Evolutionary conservation across 441 rosid species (phyloP).

Genomic region (Euphorbia schlechtendalii): DNA sequence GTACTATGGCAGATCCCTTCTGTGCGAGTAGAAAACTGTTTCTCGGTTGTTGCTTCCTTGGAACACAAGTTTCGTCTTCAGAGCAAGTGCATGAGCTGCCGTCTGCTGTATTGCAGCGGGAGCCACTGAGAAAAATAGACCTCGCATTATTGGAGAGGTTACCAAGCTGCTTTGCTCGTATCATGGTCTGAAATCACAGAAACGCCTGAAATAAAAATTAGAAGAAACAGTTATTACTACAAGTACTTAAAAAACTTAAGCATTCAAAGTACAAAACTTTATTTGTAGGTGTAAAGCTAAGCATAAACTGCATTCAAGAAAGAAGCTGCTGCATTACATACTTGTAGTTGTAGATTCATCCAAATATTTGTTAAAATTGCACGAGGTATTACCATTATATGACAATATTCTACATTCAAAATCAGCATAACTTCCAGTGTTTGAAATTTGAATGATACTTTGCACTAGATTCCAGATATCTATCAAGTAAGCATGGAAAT

Average conservation of each 20-base stretch:
- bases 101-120: conserved; percentile 52
- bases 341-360: neutral
- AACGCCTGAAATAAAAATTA: conserved; percentile 23
- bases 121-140: conserved; percentile 54
- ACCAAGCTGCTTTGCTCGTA: conserved; percentile 63
- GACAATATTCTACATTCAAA: neutral
- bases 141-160: conserved; percentile 70
- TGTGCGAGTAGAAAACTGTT: conserved; percentile 30
- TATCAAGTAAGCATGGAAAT: neutral
- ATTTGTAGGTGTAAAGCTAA: too few relatives aligned
- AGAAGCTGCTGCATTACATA: neutral
- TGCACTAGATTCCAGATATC: neutral
- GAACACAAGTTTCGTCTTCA: conserved; percentile 65
- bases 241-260: conserved; percentile 9
- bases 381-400: too few relatives aligned
- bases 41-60: conserved; percentile 47
- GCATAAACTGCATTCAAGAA: too few relatives aligned
- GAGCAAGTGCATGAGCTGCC: conserved; percentile 63
- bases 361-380: neutral
- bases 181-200: conserved; percentile 42
- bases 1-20: conserved; percentile 28
- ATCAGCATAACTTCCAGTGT: neutral
- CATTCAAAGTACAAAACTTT: too few relatives aligned
- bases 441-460: too few relatives aligned
- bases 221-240: conserved; percentile 2